These are phyloP conservation scores for Termitomyces sp. DNA, from an alignment of 768 basidiomycete genomes.

Conservation along the genomic window DNA sequence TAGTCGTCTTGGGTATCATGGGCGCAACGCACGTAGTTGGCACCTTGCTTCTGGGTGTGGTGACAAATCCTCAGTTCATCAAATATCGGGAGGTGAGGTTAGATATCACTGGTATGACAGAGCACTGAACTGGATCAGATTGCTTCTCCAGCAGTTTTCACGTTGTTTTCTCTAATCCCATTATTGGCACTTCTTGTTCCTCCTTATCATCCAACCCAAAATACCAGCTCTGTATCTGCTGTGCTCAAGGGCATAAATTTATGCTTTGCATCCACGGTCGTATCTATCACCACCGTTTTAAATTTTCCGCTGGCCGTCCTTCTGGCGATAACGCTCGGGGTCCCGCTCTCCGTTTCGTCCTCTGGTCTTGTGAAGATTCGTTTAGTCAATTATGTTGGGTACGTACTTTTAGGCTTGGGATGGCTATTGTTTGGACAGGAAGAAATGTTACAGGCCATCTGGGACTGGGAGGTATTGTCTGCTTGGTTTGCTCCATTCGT, in stretches of 20 bases:
- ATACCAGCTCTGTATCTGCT: slow-evolving; percentile 32
- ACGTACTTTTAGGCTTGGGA: slow-evolving; percentile 45
- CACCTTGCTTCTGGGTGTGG: slow-evolving; percentile 37
- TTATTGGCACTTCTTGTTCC: slow-evolving; percentile 23
- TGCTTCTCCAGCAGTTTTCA: slow-evolving; percentile 21
- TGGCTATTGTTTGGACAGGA: slow-evolving; percentile 47
- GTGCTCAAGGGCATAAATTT: slow-evolving; percentile 72
- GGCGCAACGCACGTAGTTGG: slow-evolving; percentile 52
- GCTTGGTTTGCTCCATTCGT: slow-evolving; percentile 83
- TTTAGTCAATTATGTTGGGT: slow-evolving; percentile 27
- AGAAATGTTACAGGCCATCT: slow-evolving; percentile 47
- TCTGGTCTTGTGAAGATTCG: slow-evolving; percentile 19
- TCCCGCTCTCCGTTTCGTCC: slow-evolving; percentile 53
- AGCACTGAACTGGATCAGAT: slow-evolving; percentile 11
- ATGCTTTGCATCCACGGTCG: slow-evolving; percentile 79
- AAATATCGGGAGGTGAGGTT: slow-evolving; percentile 33
- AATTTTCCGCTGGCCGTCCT: slow-evolving; percentile 87
- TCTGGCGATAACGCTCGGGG: slow-evolving; percentile 57
- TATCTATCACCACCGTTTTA: slow-evolving; percentile 80
- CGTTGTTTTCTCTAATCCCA: slow-evolving; percentile 25
- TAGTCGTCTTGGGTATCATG: slow-evolving; percentile 49
- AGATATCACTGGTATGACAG: not conserved
- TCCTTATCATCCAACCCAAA: slow-evolving; percentile 15
- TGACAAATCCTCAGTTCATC: slow-evolving; percentile 42
- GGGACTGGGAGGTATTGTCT: slow-evolving; percentile 75